Conservation (phyloP, 768 basidiomycete species). For the Amanita rubescens region DNA sequence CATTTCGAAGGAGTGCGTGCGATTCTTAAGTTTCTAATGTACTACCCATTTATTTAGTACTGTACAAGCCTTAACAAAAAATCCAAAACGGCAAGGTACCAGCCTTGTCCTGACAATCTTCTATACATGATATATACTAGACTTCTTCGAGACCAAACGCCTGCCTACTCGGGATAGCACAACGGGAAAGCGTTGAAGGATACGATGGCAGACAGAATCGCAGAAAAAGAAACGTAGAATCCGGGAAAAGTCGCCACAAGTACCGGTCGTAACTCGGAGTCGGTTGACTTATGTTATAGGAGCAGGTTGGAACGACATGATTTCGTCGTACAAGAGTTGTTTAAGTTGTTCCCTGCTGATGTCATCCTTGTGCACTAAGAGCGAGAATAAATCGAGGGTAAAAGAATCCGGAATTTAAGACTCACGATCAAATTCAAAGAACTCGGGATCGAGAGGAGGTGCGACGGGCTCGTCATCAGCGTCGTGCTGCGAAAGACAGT, state of each 20-base stretch:
- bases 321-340: slow-evolving; percentile 89
- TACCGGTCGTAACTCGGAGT: not conserved
- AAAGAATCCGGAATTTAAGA: slow-evolving; percentile 11
- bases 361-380: slow-evolving; percentile 85
- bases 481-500: slow-evolving; percentile 55
- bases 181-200: not conserved
- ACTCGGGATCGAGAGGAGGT: slow-evolving; percentile 90
- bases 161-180: not conserved
- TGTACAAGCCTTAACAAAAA: not conserved
- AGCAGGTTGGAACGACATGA: slow-evolving; percentile 77
- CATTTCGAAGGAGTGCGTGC: no score
- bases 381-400: not conserved
- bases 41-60: not conserved
- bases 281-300: slow-evolving; percentile 31
- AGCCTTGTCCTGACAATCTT: not conserved
- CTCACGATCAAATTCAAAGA: slow-evolving; percentile 95
- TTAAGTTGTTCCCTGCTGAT: slow-evolving; percentile 95
- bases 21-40: not conserved
- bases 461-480: slow-evolving; percentile 96
- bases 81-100: not conserved
- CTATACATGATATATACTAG: not conserved
- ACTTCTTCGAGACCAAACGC: not conserved
- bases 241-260: not conserved
- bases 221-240: not conserved
- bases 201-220: not conserved